These are phyloP conservation scores for Tetratostichococcus sp. DNA, from an alignment of 139 green algal species.

Conservation along the genomic window DNA sequence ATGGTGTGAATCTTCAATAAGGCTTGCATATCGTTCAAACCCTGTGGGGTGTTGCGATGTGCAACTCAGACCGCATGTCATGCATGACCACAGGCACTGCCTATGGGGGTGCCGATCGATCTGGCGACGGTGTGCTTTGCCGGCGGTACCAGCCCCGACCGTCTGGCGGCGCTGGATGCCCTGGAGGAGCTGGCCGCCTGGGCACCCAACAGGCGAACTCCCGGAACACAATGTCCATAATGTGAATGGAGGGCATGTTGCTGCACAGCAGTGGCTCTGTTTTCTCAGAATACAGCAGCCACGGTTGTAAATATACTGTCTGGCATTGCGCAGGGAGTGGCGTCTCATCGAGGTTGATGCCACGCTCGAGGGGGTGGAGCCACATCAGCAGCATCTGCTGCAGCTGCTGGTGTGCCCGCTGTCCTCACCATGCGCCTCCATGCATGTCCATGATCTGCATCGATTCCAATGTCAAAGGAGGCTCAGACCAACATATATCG, in stretches of 20 bases:
- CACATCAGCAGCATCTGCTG: slow-evolving; percentile 45
- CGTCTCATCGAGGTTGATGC: slow-evolving; percentile 79
- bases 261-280: not conserved
- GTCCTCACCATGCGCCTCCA: not conserved
- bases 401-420: not conserved
- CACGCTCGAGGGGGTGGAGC: slow-evolving; percentile 64
- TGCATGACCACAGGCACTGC: not conserved
- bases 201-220: not conserved
- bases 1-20: too few relatives aligned
- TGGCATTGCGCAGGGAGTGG: slow-evolving; percentile 56
- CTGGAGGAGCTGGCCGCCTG: slow-evolving; percentile 54
- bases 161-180: slow-evolving; percentile 57
- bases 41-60: too few relatives aligned
- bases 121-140: slow-evolving; percentile 89
- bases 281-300: too few relatives aligned
- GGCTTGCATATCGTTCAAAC: too few relatives aligned
- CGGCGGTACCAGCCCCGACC: slow-evolving; percentile 66
- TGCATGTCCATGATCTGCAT: not conserved
- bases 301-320: too few relatives aligned
- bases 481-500: too few relatives aligned
- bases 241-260: not conserved
- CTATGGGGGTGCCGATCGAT: slow-evolving; percentile 57
- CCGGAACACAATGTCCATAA: not conserved
- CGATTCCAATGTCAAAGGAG: too few relatives aligned
- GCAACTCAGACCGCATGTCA: not conserved